phyloP scores from a whole-genome alignment of 176 grass and related monocot species.

The Microstegium vimineum region DNA sequence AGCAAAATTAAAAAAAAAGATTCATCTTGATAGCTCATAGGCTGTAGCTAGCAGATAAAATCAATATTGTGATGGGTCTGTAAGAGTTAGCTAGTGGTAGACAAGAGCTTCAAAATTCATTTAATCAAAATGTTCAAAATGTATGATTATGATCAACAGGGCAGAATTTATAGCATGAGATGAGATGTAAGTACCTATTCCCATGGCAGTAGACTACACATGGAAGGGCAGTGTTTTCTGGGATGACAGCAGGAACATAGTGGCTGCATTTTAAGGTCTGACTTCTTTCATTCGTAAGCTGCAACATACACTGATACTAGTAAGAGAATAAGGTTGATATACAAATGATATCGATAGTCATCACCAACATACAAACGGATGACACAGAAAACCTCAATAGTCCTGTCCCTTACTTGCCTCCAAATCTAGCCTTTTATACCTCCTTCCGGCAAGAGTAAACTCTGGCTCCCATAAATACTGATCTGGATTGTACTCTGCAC shows the following conservation, averaged over 20 bases:
- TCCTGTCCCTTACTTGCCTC: constrained; percentile 94
- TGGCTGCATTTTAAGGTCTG: constrained; percentile 95
- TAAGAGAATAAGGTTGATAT: constrained; percentile 28
- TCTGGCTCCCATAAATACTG: constrained; percentile 98
- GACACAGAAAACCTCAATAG: constrained; percentile 39
- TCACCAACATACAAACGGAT: constrained; percentile 18
- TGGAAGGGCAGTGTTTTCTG: constrained; percentile 75
- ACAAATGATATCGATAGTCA: neutral
- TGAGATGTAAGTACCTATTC: constrained; percentile 62
- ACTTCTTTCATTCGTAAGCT: constrained; percentile 85
- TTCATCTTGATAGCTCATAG: constrained; percentile 17
- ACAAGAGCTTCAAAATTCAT: constrained; percentile 8
- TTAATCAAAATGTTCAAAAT: constrained; percentile 7
- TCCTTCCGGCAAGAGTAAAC: constrained; percentile 89
- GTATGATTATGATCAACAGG: neutral
- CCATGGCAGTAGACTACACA: constrained; percentile 98
- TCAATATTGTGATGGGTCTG: neutral
- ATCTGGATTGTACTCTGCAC: constrained; percentile 97
- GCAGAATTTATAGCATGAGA: neutral
- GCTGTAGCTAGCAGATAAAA: neutral
- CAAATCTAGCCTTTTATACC: constrained; percentile 93
- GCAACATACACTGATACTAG: constrained; percentile 26
- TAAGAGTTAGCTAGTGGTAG: neutral
- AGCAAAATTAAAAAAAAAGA: constrained; percentile 5
- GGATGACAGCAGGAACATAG: constrained; percentile 86